These are phyloP conservation scores for Angomonas desouzai DNA, from an alignment of 208 protist species.

Conservation along the genomic window DNA sequence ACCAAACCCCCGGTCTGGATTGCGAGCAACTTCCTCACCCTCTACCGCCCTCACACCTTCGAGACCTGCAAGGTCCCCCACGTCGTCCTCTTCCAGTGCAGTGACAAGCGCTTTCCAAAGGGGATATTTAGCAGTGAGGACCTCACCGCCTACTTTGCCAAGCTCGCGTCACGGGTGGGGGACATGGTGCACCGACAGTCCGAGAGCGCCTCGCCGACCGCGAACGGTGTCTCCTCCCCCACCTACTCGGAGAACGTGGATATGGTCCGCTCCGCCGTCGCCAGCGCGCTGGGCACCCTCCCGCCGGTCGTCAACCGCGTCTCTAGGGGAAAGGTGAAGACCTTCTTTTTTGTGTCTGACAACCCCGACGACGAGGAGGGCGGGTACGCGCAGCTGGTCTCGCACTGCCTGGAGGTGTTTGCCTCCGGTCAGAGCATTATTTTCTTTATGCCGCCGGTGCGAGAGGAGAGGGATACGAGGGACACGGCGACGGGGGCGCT, in stretches of 20 bases:
- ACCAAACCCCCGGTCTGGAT: conserved; percentile 42
- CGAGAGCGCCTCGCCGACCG: not conserved
- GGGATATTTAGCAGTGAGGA: conserved; percentile 26
- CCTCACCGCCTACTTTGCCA: conserved; percentile 26
- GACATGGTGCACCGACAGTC: conserved; percentile 9
- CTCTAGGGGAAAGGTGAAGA: conserved; percentile 32
- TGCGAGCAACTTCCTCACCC: conserved; percentile 30
- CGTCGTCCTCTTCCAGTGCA: conserved; percentile 38
- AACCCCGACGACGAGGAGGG: conserved; percentile 26
- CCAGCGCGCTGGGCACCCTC: conserved; percentile 14
- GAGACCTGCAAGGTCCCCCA: conserved; percentile 34
- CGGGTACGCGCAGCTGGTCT: conserved; percentile 35
- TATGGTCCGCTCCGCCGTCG: conserved; percentile 9
- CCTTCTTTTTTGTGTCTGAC: conserved; percentile 58
- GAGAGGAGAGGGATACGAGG: conserved; percentile 22
- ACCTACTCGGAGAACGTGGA: not conserved
- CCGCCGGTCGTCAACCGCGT: conserved; percentile 33
- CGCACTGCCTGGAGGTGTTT: conserved; percentile 32
- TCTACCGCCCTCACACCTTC: conserved; percentile 45
- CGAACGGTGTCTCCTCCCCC: not conserved
- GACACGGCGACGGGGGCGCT: conserved; percentile 42
- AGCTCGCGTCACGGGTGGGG: conserved; percentile 17
- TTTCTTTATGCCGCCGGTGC: conserved; percentile 33
- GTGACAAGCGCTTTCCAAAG: conserved; percentile 32
- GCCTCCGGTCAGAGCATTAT: conserved; percentile 26